Base-by-base conservation (phyloP, 257 asterid species). In the Plantago major region DNA sequence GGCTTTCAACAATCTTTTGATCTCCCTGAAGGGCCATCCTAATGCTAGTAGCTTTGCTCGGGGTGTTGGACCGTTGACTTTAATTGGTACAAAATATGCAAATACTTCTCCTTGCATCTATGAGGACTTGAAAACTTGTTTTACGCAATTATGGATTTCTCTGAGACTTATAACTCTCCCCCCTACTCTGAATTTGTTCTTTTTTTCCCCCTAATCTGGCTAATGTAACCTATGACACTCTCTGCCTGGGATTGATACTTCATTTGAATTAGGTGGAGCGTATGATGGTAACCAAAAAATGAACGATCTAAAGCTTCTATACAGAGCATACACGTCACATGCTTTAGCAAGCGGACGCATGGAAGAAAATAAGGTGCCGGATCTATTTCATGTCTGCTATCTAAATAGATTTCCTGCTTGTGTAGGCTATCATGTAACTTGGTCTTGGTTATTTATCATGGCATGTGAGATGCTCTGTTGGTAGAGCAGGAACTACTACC, bases 291-390 rank as follows among this genome's bases (percentile, higher is more conserved):
- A 93, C 70, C 74, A 90, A 67, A 87, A 75, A 79, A 78, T 82
- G 60, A 88, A 81, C 69, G 97, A 89, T 71, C 76, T 93, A 73
- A 93, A 89, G 81, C 87, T 77, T 73, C 88, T 93, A 11, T 93
- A 82, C 71, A 84, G 78, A 73, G 81, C 90, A 26, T 93, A 83
- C 77, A 67, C 83, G 63, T 58, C 84, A 11, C 84, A 93, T 75
- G 86, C 94, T 71, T 68, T 93, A 68, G 77, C 95, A 62, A 82
- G 85, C 63, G 95, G 96, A 48, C 87, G 80, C 70, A 80, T 93
- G 81, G 97, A 87, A 78, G 94, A 89, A 52, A 73, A 70, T 52
- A 93, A 93, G 99, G 99, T 93, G 70, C 76, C 52, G 12, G 52
- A 10, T 42, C 40, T 44, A 18, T 42, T 46, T 46, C 49, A 11